Percentiles rank a stretch among this genome's conserved stretches.
These are phyloP conservation scores for Capsella bursapastoris DNA, from an alignment of 345 rosid genomes.

Conservation along the genomic window DNA sequence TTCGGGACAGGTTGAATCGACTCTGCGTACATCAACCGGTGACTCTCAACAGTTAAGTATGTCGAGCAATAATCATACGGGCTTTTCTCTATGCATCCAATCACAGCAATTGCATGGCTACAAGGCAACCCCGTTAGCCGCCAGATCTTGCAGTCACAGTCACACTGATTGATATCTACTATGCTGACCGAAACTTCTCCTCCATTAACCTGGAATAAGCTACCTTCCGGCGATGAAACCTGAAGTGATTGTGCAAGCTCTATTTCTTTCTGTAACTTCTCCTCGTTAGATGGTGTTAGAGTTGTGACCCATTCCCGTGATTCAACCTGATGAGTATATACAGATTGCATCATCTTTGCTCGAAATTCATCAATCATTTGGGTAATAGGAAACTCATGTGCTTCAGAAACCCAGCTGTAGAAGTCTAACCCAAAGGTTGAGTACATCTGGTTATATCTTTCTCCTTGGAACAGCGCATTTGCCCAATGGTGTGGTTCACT, in stretches of 20 bases:
- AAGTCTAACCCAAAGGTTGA: constrained; percentile 78
- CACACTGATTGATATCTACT: constrained; percentile 71
- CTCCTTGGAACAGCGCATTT: constrained; percentile 72
- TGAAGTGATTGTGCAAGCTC: constrained; percentile 54
- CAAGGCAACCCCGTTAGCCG: constrained; percentile 77
- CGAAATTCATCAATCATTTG: constrained; percentile 79
- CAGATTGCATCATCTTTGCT: constrained; percentile 85
- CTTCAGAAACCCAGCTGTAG: constrained; percentile 91
- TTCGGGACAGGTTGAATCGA: constrained; percentile 87
- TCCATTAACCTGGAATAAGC: constrained; percentile 71
- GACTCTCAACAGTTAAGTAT: constrained; percentile 64
- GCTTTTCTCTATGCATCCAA: constrained; percentile 59
- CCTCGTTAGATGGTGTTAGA: constrained; percentile 82
- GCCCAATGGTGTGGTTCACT: constrained; percentile 97
- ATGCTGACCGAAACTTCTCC: constrained; percentile 55
- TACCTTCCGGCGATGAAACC: constrained; percentile 56
- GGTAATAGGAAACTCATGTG: constrained; percentile 88
- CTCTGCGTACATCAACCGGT: constrained; percentile 61
- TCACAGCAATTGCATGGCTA: constrained; percentile 80
- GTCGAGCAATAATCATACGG: constrained; percentile 80
- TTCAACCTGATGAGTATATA: constrained; percentile 68
- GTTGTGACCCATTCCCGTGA: constrained; percentile 74
- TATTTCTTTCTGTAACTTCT: constrained; percentile 67
- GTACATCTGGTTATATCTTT: constrained; percentile 75
- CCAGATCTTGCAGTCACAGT: constrained; percentile 88